phyloP scores from a whole-genome alignment of 495 filamentous ascomycete genomes.

The Penicillium subrubescens region DNA sequence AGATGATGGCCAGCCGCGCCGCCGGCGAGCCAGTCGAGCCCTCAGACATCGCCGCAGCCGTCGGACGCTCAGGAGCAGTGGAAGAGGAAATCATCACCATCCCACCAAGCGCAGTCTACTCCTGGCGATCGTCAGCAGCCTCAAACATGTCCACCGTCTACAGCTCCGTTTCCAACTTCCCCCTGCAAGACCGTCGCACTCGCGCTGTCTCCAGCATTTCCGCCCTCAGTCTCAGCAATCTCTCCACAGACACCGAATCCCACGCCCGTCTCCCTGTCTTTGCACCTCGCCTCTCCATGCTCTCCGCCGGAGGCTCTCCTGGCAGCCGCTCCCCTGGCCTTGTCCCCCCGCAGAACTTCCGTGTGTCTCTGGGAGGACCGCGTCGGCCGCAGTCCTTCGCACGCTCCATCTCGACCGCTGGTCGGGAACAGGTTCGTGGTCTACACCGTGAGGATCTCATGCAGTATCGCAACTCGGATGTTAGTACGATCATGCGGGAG shows the following conservation, averaged over 20 bases:
- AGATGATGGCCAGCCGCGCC: conserved; percentile 39
- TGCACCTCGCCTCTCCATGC: conserved; percentile 33
- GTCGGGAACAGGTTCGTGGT: conserved; percentile 40
- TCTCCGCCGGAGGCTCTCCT: conserved; percentile 17
- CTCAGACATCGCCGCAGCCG: conserved; percentile 29
- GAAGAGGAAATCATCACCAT: conserved; percentile 46
- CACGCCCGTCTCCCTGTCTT: conserved; percentile 41
- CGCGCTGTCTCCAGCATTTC: conserved; percentile 34
- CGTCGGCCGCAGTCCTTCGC: conserved; percentile 26
- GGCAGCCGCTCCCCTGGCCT: conserved; percentile 20
- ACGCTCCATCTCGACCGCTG: conserved; percentile 35
- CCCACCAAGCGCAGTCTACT: conserved; percentile 39
- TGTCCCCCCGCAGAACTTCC: conserved; percentile 13
- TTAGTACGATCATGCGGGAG: conserved; percentile 44
- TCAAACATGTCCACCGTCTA: conserved; percentile 42
- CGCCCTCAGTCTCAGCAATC: conserved; percentile 34
- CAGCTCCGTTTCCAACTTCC: conserved; percentile 32
- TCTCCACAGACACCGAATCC: conserved; percentile 39
- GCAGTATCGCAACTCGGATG: conserved; percentile 46
- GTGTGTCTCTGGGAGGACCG: conserved; percentile 17
- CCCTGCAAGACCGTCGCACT: conserved; percentile 23
- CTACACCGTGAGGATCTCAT: conserved; percentile 41
- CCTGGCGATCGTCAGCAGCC: conserved; percentile 42
- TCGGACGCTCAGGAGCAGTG: conserved; percentile 34
- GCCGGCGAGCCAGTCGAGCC: conserved; percentile 32